phyloP scores from a whole-genome alignment of 2,329 filamentous ascomycete species.

The Trichoderma oligosporum region DNA sequence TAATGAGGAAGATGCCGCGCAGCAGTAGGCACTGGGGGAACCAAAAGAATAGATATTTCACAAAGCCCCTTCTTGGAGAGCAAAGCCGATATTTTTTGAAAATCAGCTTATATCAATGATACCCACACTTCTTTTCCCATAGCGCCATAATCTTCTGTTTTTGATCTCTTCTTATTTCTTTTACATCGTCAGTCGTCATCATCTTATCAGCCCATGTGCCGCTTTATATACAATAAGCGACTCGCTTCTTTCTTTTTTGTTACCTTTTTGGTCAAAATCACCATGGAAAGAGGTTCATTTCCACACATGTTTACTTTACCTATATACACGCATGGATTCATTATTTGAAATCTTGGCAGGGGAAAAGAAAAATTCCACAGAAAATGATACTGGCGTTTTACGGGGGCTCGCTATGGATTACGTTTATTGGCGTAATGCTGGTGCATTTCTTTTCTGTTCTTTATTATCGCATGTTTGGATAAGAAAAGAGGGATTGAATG shows the following conservation, averaged over 20 bases:
- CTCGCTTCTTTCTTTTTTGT: background rate
- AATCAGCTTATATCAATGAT: slow-evolving; percentile 18
- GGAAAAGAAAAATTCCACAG: background rate
- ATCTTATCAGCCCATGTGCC: background rate
- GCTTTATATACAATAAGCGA: background rate
- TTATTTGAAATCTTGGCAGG: background rate
- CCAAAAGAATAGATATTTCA: background rate
- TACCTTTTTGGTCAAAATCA: background rate
- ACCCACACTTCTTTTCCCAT: slow-evolving; percentile 13
- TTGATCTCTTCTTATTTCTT: background rate
- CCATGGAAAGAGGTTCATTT: background rate
- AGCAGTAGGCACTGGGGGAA: background rate
- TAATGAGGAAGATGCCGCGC: slow-evolving; percentile 22
- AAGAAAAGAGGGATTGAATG: background rate
- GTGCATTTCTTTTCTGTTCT: background rate
- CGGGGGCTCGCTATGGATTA: too few species aligned
- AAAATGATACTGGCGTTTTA: slow-evolving; percentile 1
- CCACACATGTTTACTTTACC: background rate
- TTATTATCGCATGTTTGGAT: background rate
- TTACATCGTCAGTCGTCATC: slow-evolving; percentile 2
- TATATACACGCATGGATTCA: background rate
- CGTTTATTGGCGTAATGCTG: too few species aligned
- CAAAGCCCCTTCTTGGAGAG: background rate
- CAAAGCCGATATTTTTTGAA: background rate
- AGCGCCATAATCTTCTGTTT: background rate